Evolutionary conservation across 495 filamentous ascomycete species (phyloP).

Genomic region (Delitschia confertaspora): DNA sequence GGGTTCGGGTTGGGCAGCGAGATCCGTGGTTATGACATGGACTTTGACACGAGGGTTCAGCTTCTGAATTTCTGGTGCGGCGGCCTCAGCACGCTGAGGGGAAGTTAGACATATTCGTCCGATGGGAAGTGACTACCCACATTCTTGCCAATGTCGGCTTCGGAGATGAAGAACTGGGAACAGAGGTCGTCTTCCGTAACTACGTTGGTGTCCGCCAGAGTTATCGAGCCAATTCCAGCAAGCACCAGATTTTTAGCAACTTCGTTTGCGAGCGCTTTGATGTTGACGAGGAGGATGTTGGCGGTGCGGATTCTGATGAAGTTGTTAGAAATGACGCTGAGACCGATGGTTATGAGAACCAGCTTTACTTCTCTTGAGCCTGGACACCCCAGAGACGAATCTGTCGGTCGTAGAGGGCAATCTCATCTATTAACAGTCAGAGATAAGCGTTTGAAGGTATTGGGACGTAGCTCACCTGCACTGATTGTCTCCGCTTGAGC

Average conservation of each 20-base stretch:
- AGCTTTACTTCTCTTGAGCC: conserved; percentile 68
- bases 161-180: conserved; percentile 77
- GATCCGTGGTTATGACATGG: conserved; percentile 54
- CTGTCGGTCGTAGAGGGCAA: conserved; percentile 94
- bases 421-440: conserved; percentile 61
- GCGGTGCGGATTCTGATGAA: conserved; percentile 67
- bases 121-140: conserved; percentile 37
- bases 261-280: conserved; percentile 87
- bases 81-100: conserved; percentile 66
- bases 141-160: conserved; percentile 66
- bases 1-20: conserved; percentile 49
- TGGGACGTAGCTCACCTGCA: conserved; percentile 38
- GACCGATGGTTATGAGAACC: background rate
- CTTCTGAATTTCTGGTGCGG: conserved; percentile 63
- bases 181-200: conserved; percentile 78
- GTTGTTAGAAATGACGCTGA: conserved; percentile 1
- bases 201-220: conserved; percentile 70
- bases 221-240: conserved; percentile 85
- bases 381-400: conserved; percentile 97
- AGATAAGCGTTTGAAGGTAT: too few relatives aligned
- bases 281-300: conserved; percentile 79
- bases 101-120: conserved; percentile 1
- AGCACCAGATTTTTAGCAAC: conserved; percentile 96
- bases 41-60: conserved; percentile 87
- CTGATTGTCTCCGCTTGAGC: conserved; percentile 42